Evolutionary conservation across 495 filamentous ascomycete species (phyloP).

Genomic region (Penicillium taxi): DNA sequence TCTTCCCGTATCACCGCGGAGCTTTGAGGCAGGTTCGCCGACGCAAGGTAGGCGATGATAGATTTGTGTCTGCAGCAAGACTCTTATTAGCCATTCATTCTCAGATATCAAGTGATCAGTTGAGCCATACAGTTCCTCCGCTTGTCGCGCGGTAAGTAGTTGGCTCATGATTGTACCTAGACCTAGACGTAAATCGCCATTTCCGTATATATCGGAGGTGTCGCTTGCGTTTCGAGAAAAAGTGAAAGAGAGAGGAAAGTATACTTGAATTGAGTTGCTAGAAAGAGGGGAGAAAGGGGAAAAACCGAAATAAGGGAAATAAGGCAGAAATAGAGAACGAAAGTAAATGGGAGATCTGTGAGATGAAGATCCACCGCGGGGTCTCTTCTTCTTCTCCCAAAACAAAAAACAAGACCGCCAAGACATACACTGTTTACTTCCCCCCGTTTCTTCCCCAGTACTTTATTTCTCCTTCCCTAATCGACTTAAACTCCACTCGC

Average conservation of each 20-base stretch:
- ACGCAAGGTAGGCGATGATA: slow-evolving; percentile 77
- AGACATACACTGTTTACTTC: slow-evolving; percentile 27
- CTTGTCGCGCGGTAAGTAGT: slow-evolving; percentile 70
- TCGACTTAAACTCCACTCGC: background rate
- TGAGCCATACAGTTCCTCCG: slow-evolving; percentile 74
- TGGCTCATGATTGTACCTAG: slow-evolving; percentile 70
- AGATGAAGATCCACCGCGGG: slow-evolving; percentile 20
- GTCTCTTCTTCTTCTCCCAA: too few species aligned
- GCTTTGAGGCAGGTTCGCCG: slow-evolving; percentile 59
- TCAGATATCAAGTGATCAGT: background rate
- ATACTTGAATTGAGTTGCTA: background rate
- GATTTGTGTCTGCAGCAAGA: slow-evolving; percentile 65
- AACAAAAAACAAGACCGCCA: slow-evolving; percentile 25
- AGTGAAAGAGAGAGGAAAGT: slow-evolving; percentile 1
- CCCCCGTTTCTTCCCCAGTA: slow-evolving; percentile 8
- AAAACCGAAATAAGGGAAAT: background rate
- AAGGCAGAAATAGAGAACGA: slow-evolving; percentile 1
- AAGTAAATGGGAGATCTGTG: background rate
- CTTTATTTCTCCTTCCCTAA: background rate
- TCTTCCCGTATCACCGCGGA: slow-evolving; percentile 53
- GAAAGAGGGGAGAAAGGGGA: background rate
- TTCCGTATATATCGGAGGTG: slow-evolving; percentile 18
- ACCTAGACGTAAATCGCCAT: too few species aligned
- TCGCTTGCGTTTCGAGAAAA: slow-evolving; percentile 3
- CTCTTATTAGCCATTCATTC: slow-evolving; percentile 7